phyloP scores from a whole-genome alignment of 768 basidiomycete genomes.

The Leccinum subtestaceum region DNA sequence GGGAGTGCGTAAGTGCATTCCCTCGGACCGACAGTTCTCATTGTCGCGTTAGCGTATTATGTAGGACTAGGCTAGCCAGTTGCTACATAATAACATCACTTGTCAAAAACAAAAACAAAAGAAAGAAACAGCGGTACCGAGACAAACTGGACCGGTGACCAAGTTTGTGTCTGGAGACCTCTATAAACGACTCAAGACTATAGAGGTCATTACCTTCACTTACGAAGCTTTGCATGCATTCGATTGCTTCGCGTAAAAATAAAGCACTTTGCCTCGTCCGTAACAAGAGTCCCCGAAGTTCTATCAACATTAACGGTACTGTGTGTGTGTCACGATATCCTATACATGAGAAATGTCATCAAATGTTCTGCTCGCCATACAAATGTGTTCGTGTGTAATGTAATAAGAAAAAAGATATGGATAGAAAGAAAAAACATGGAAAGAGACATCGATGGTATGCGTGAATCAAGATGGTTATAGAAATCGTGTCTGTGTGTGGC shows the following conservation, averaged over 20 bases:
- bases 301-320: neutral
- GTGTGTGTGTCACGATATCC: neutral
- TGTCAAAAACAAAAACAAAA: too few relatives aligned
- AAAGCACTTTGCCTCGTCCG: too few relatives aligned
- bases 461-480: slow-evolving; percentile 8
- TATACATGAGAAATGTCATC: neutral
- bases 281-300: neutral
- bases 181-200: too few relatives aligned
- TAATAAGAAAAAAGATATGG: neutral
- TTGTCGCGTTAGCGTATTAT: too few relatives aligned
- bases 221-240: neutral
- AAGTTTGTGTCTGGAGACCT: too few relatives aligned
- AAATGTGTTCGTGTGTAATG: neutral
- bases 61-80: too few relatives aligned
- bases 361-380: slow-evolving; percentile 11
- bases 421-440: neutral
- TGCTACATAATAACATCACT: too few relatives aligned
- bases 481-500: slow-evolving; percentile 8
- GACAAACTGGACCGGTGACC: too few relatives aligned
- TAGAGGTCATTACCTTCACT: too few relatives aligned
- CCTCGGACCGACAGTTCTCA: too few relatives aligned
- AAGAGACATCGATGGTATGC: neutral
- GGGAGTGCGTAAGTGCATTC: too few relatives aligned
- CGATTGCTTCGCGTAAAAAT: neutral
- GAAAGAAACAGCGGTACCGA: too few relatives aligned